Evolutionary conservation across 768 basidiomycete species (phyloP).

Genomic region (Tulasnella sp.): DNA sequence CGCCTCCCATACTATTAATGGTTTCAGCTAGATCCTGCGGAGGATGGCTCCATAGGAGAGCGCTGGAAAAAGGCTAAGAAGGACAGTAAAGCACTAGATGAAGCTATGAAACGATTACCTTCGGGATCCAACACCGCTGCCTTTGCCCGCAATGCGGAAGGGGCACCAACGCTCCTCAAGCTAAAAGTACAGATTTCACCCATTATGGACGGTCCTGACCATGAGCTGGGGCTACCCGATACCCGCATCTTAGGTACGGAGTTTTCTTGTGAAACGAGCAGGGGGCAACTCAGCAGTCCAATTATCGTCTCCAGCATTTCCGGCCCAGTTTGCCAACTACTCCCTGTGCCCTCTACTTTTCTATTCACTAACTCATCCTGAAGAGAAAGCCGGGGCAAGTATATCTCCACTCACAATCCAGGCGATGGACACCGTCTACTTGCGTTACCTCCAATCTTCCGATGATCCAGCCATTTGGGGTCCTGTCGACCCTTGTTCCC

Average conservation of each 20-base stretch:
- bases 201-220: background rate
- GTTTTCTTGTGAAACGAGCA: background rate
- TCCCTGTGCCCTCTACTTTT: background rate
- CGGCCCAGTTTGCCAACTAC: background rate
- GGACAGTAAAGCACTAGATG: too few species aligned
- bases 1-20: too few species aligned
- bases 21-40: too few species aligned
- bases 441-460: background rate
- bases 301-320: background rate
- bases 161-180: background rate
- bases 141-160: too few species aligned
- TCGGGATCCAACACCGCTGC: too few species aligned
- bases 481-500: background rate
- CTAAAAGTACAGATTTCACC: background rate
- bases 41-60: too few species aligned
- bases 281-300: background rate
- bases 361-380: background rate
- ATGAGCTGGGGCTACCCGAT: background rate
- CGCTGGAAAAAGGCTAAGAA: too few species aligned
- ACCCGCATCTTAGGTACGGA: background rate
- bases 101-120: too few species aligned
- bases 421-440: background rate
- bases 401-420: background rate
- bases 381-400: background rate
- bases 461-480: background rate